Conservation (phyloP, 768 basidiomycete genomes). For the Tulasnella sp. region DNA sequence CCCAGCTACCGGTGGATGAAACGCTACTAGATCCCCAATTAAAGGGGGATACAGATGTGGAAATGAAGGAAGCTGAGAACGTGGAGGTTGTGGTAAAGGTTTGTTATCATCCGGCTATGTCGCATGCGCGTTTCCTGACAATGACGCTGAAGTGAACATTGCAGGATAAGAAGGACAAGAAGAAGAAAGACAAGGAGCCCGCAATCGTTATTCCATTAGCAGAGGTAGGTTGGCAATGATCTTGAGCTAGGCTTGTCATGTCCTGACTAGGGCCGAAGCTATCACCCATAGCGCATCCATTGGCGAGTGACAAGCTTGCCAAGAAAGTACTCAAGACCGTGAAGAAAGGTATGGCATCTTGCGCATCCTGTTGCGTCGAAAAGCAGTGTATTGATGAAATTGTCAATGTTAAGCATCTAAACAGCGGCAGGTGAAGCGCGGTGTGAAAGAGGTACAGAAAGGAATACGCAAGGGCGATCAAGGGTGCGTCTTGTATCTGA, state of each 20-base stretch:
- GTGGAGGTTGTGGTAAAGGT: slow-evolving; percentile 15
- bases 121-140: slow-evolving; percentile 11
- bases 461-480: slow-evolving; percentile 95
- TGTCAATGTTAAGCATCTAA: too few relatives aligned
- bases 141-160: slow-evolving; percentile 19
- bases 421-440: slow-evolving; percentile 88
- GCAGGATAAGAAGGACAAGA: slow-evolving; percentile 42
- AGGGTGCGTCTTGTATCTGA: slow-evolving; percentile 59
- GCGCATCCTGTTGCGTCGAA: neutral
- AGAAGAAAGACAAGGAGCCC: slow-evolving; percentile 51
- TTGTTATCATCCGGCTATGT: neutral
- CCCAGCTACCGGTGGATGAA: slow-evolving; percentile 22
- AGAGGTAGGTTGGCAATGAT: slow-evolving; percentile 30
- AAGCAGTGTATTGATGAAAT: too few relatives aligned
- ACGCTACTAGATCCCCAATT: slow-evolving; percentile 36
- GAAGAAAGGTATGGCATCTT: slow-evolving; percentile 53
- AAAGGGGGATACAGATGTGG: slow-evolving; percentile 30
- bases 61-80: slow-evolving; percentile 29
- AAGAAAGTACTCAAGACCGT: slow-evolving; percentile 94
- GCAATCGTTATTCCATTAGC: slow-evolving; percentile 56
- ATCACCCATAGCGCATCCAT: slow-evolving; percentile 86
- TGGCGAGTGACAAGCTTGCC: slow-evolving; percentile 85
- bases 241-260: too few relatives aligned
- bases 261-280: slow-evolving; percentile 29
- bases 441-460: slow-evolving; percentile 98